Percentiles rank a stretch among this genome's conserved stretches.
Evolutionary conservation across 2,329 filamentous ascomycete species (phyloP).

Genomic region (Fusarium sp.): DNA sequence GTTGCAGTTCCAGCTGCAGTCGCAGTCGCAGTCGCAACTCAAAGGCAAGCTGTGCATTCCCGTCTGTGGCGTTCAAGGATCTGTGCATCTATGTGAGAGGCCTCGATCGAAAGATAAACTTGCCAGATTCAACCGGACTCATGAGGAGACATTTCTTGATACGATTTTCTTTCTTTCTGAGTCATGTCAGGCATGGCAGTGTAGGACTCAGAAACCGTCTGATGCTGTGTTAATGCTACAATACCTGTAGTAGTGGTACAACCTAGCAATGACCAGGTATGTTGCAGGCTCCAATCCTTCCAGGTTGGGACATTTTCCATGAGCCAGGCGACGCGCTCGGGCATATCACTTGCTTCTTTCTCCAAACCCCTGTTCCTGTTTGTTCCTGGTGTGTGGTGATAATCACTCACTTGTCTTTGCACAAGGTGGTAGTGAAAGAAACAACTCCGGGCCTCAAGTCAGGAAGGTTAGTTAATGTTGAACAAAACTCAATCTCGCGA

Average conservation of each 20-base stretch:
- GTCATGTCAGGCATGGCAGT: background rate
- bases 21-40: background rate
- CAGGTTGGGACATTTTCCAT: conserved; percentile 10
- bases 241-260: background rate
- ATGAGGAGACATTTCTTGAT: background rate
- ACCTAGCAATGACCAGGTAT: background rate
- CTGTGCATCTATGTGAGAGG: background rate
- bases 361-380: conserved; percentile 27
- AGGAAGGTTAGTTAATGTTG: background rate
- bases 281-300: background rate
- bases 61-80: conserved; percentile 23
- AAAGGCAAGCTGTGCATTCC: conserved; percentile 19
- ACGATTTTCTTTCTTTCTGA: background rate
- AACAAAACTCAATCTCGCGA: background rate
- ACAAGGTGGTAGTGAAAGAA: conserved; percentile 4
- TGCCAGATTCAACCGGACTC: background rate
- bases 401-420: conserved; percentile 7
- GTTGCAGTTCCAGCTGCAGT: background rate
- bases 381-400: conserved; percentile 24
- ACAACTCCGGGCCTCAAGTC: background rate
- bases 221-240: background rate
- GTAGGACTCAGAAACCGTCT: conserved; percentile 1
- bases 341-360: conserved; percentile 19
- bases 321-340: conserved; percentile 7
- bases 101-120: background rate